These are phyloP conservation scores for Ascochyta pisi DNA, from an alignment of 2,329 filamentous ascomycete genomes.

Conservation along the genomic window DNA sequence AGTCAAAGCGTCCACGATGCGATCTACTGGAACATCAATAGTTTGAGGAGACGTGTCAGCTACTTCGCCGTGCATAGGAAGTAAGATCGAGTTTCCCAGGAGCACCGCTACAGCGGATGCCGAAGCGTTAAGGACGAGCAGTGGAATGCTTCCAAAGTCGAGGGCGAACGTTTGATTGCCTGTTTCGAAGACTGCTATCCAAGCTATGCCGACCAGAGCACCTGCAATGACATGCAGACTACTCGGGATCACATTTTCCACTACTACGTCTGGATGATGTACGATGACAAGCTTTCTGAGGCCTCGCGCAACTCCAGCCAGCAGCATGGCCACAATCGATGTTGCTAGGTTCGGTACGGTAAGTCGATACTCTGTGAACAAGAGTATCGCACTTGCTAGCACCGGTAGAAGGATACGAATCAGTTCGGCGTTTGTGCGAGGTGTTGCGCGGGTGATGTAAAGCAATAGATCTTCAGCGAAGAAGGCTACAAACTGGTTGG, in stretches of 20 bases:
- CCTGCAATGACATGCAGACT: slow-evolving; percentile 10
- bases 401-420: slow-evolving; percentile 22
- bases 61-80: slow-evolving; percentile 15
- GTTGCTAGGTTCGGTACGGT: slow-evolving; percentile 28
- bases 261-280: slow-evolving; percentile 11
- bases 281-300: slow-evolving; percentile 17
- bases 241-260: background rate
- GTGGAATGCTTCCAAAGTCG: slow-evolving; percentile 10
- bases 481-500: slow-evolving; percentile 25
- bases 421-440: slow-evolving; percentile 19
- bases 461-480: slow-evolving; percentile 25
- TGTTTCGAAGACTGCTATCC: slow-evolving; percentile 6
- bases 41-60: background rate
- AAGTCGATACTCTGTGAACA: slow-evolving; percentile 39
- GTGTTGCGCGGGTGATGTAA: slow-evolving; percentile 9
- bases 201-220: slow-evolving; percentile 13
- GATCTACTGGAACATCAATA: background rate
- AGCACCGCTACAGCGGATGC: slow-evolving; percentile 24
- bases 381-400: slow-evolving; percentile 25
- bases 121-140: slow-evolving; percentile 22
- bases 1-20: slow-evolving; percentile 10
- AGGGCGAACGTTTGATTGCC: slow-evolving; percentile 15
- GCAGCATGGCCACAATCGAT: slow-evolving; percentile 31
- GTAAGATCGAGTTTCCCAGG: slow-evolving; percentile 26
- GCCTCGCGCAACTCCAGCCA: slow-evolving; percentile 28